Conservation (phyloP, 1,284 basidiomycete species). For the Cryptococcus jaspeensis region DNA sequence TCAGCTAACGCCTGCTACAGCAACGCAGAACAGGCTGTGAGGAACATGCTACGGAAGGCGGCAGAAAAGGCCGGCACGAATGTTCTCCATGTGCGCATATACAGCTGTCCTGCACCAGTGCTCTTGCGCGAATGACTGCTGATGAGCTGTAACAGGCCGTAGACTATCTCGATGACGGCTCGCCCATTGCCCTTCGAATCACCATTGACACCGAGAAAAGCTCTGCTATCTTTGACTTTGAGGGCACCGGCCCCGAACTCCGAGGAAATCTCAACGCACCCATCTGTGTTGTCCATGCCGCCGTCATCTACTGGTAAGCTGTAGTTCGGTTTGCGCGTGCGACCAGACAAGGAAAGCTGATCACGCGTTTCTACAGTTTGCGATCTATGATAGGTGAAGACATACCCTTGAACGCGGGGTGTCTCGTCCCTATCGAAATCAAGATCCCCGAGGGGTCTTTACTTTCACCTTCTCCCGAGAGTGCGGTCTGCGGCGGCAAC, state of each 20-base stretch:
- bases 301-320: conserved; percentile 84
- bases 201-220: conserved; percentile 75
- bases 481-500: conserved; percentile 90
- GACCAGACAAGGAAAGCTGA: not conserved
- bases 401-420: conserved; percentile 92
- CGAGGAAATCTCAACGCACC: conserved; percentile 88
- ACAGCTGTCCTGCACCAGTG: conserved; percentile 56
- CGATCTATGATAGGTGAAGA: conserved; percentile 87
- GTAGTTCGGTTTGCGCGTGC: no score
- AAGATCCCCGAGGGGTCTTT: conserved; percentile 74
- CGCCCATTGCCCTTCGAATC: conserved; percentile 76
- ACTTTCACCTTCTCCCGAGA: conserved; percentile 76
- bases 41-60: conserved; percentile 66
- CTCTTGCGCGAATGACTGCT: not conserved
- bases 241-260: conserved; percentile 82
- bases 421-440: conserved; percentile 57
- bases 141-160: conserved; percentile 13
- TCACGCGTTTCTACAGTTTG: conserved; percentile 48
- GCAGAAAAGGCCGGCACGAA: conserved; percentile 54
- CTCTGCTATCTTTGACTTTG: conserved; percentile 83
- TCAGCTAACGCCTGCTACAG: conserved; percentile 48
- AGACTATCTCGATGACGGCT: conserved; percentile 68
- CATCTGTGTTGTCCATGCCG: conserved; percentile 83
- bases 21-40: conserved; percentile 87
- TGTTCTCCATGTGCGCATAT: conserved; percentile 59